Evolutionary conservation across 2,329 filamentous ascomycete genomes (phyloP), one percentile per base, ranked within the genome.

Genomic region (Beauveria scarabaeidicola): DNA sequence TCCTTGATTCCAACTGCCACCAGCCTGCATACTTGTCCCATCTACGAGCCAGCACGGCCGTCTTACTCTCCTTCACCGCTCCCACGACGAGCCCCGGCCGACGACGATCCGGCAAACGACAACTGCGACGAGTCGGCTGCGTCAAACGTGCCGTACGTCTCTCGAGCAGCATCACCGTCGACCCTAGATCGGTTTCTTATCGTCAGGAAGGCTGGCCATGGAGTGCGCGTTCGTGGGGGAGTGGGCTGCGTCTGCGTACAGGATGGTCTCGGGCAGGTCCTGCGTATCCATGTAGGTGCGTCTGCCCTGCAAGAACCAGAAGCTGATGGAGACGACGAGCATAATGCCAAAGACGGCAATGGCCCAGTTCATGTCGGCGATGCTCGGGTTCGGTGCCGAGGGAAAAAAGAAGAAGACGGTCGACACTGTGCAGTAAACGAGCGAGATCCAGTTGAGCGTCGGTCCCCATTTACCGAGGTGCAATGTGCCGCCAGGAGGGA

Each of bases 371-470:
- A 82, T 82, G 61, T 82, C 78, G n/a, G 69, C 68, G 0, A 71
- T 66, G 0, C 73, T 62, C 0, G 80, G 80, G 60, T 75, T 74
- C 0, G 80, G 80, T 0, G 60, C 61, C 0, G 68, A 68, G 0
- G 80, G 80, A 64, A 82, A 82, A 66, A 82, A 78, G 74, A 82
- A 82, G 68, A 82, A 81, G 27, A 82, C 72, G 0, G 78, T 79
- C 1, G 79, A 81, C 57, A 82, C 67, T 54, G 67, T 68, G 64
- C 79, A 82, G 67, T 82, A 82, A 11, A 80, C 63, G 36, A 82
- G 69, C 3, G 78, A 79, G 38, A 80, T 64, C 73, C 75, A 78
- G 66, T 81, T 80, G 59, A 74, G 61, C n/a, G 71, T 55, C 0
- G 73, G 63, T 0, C 78, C 78, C n/a, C 73, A 71, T 27, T 70